phyloP scores from a whole-genome alignment of 805 yeast species.

The Barnettozyma pratensis region DNA sequence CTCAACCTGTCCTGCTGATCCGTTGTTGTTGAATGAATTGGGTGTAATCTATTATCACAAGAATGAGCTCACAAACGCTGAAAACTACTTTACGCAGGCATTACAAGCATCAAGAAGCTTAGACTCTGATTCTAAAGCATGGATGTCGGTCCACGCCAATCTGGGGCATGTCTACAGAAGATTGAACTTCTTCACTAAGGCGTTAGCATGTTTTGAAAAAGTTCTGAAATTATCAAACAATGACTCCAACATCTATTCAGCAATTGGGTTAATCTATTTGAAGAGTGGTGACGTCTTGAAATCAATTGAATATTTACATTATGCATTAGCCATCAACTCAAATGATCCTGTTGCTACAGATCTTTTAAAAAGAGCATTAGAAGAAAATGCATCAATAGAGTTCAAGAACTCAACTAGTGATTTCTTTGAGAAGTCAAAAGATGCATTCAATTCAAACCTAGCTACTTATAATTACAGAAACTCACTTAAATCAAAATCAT shows the following conservation, averaged over 20 bases:
- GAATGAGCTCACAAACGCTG: constrained; percentile 62
- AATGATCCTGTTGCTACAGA: constrained; percentile 83
- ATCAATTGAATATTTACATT: constrained; percentile 75
- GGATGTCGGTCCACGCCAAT: constrained; percentile 81
- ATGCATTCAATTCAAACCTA: constrained; percentile 22
- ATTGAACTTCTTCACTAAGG: constrained; percentile 53
- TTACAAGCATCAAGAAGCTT: constrained; percentile 59
- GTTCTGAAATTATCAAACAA: constrained; percentile 65
- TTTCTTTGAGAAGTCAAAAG: constrained; percentile 27
- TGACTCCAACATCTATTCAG: constrained; percentile 72
- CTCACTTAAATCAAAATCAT: constrained; percentile 5
- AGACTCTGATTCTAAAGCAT: constrained; percentile 75
- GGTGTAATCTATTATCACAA: constrained; percentile 89
- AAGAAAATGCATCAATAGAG: constrained; percentile 36
- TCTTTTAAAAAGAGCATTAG: constrained; percentile 72
- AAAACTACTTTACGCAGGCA: constrained; percentile 65
- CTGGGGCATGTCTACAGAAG: constrained; percentile 85
- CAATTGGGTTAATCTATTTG: constrained; percentile 79
- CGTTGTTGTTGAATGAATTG: constrained; percentile 81
- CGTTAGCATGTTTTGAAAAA: constrained; percentile 70
- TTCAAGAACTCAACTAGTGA: constrained; percentile 3
- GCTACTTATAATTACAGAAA: constrained; percentile 25
- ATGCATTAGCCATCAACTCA: constrained; percentile 73
- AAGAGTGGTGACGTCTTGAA: constrained; percentile 57
- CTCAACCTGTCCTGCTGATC: constrained; percentile 78